Base-by-base conservation (phyloP, 306 rosid species). In the Medicago lupulina region DNA sequence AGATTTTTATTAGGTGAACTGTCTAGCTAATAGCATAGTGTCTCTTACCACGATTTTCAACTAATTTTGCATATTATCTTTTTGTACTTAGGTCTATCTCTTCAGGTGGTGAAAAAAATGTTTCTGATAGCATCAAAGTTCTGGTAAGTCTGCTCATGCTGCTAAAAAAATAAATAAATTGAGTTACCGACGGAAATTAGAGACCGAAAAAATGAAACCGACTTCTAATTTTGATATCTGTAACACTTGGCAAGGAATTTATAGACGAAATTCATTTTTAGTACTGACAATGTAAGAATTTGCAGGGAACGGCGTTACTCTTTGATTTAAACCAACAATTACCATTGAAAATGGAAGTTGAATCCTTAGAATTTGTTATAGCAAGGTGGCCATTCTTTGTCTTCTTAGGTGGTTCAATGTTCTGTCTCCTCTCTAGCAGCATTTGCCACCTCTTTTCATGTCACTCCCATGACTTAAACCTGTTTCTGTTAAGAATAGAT, bases 351-450 rank as follows among this genome's bases (percentile, higher is more conserved):
- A 39, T 87, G 85, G 79, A 85, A 19, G 41, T 55, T 23, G 34
- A 65, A 58, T 73, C 71, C 11, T 8, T 60, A 50, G 67, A 55
- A 14, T 0, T 54, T 40, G 61, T 43, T 31, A 78, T 83, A 73
- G 81, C 85, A 54, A 84, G 88, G 62, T 95, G 99, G 99, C 99
- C 99, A 39, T 92, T 95, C 90, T 85, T 89, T 49, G 96, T 90
- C 15, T 95, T 90, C 97, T 50, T 95, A 13, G 83, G 87, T 14
- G 99, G 97, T 16, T 92, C 99, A 0, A 90, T 95, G 96, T 92
- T 95, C 86, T 95, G 99, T 66, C 96, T 95, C 12, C 76, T 92
- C 78, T 95, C 97, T 0, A 95, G 99, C 91, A 90, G 89, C 88
- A 79, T 80, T 18, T 95, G 99, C 84, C 99, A 95, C 86, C 96